Conservation (phyloP, 768 basidiomycete species). For the Megacollybia marginata region DNA sequence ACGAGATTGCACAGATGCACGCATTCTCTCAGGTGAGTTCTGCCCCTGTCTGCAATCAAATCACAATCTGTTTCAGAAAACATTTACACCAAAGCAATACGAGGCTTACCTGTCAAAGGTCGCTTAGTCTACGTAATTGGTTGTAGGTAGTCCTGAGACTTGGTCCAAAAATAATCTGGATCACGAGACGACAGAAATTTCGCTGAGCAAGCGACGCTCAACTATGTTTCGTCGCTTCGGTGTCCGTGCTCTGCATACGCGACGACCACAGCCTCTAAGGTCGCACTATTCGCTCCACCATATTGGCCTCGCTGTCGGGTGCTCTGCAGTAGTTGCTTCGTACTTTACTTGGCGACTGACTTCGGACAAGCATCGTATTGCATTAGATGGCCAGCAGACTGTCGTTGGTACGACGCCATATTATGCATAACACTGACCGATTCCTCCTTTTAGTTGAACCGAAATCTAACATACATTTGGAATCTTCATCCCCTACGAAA, state of each 20-base stretch:
- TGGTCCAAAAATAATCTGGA: too few relatives aligned
- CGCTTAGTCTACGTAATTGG: too few relatives aligned
- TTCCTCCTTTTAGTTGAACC: background rate
- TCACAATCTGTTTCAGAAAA: conserved; percentile 43
- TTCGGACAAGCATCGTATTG: conserved; percentile 32
- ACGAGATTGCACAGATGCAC: conserved; percentile 73
- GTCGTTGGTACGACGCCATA: conserved; percentile 16
- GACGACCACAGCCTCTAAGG: conserved; percentile 14
- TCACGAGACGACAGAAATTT: too few relatives aligned
- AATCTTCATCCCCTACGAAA: too few relatives aligned
- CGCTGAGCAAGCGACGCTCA: too few relatives aligned
- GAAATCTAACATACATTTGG: background rate
- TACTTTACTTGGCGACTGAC: conserved; percentile 44
- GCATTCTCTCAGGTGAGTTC: conserved; percentile 76
- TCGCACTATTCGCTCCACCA: conserved; percentile 16
- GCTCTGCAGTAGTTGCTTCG: conserved; percentile 35
- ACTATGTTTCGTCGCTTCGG: conserved; percentile 50
- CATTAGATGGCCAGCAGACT: conserved; percentile 34
- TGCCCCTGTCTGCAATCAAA: background rate
- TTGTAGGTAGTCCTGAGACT: too few relatives aligned
- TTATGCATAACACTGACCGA: conserved; percentile 2
- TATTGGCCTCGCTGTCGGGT: conserved; percentile 30
- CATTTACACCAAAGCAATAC: conserved; percentile 64
- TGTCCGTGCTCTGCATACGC: conserved; percentile 46
- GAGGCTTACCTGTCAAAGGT: conserved; percentile 35